phyloP scores from a whole-genome alignment of 805 yeast genomes.

The Candida mattraensis region DNA sequence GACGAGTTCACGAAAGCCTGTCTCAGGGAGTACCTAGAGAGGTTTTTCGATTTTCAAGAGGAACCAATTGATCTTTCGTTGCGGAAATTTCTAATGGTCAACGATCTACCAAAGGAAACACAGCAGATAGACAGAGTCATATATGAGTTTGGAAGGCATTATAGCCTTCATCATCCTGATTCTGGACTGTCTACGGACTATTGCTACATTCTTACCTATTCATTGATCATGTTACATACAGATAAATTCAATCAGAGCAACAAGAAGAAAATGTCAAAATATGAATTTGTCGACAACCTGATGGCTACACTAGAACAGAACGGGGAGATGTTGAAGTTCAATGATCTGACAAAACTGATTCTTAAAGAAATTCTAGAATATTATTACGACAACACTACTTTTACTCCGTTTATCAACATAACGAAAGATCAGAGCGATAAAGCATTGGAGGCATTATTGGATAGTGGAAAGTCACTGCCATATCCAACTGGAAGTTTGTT shows the following conservation, averaged over 20 bases:
- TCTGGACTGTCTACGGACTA: constrained; percentile 45
- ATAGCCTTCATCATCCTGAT: constrained; percentile 42
- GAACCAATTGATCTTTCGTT: constrained; percentile 68
- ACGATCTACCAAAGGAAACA: constrained; percentile 66
- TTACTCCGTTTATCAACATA: constrained; percentile 52
- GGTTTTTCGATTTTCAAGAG: constrained; percentile 46
- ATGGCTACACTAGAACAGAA: constrained; percentile 26
- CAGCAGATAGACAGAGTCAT: constrained; percentile 75
- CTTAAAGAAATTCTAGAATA: constrained; percentile 50
- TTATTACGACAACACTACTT: constrained; percentile 65
- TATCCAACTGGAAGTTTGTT: constrained; percentile 29
- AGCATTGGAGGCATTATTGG: constrained; percentile 21
- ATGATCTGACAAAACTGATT: constrained; percentile 30
- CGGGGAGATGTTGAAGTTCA: constrained; percentile 7
- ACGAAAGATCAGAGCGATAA: constrained; percentile 25
- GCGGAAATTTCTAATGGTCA: constrained; percentile 55
- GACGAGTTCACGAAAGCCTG: constrained; percentile 25
- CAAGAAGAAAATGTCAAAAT: constrained; percentile 63
- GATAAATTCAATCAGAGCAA: constrained; percentile 70
- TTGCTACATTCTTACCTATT: constrained; percentile 61
- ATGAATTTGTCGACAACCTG: constrained; percentile 53
- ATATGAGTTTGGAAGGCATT: constrained; percentile 54
- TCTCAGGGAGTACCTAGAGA: constrained; percentile 27
- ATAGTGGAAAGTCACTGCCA: constrained; percentile 20
- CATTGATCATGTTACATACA: constrained; percentile 71